Evolutionary conservation across 129 eudicot species (phyloP).

Genomic region (Centaurea solstitialis): DNA sequence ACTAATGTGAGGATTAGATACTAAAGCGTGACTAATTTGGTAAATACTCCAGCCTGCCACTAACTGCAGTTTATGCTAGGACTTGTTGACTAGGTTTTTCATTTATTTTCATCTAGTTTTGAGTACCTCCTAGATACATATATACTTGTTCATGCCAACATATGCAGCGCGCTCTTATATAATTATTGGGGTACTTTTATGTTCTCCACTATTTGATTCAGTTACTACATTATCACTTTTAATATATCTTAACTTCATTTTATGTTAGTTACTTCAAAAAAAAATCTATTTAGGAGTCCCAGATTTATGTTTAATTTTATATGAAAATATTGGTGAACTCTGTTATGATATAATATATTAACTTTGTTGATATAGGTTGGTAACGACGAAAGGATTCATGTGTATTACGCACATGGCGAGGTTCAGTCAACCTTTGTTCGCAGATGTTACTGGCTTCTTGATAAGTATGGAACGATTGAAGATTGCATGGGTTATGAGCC

Average conservation of each 20-base stretch:
- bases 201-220: background rate
- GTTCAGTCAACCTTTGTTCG: conserved; percentile 89
- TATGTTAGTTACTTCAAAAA: background rate
- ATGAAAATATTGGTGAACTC: conserved; percentile 6
- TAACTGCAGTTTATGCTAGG: background rate
- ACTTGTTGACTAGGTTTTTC: background rate
- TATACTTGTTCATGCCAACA: background rate
- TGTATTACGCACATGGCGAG: conserved; percentile 96
- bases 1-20: background rate
- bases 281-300: background rate
- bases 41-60: background rate
- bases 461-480: conserved; percentile 60
- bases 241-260: background rate
- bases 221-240: background rate
- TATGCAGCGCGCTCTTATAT: background rate
- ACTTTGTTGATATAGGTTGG: conserved; percentile 61
- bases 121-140: too few species aligned
- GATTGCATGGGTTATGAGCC: conserved; percentile 13
- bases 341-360: conserved; percentile 2
- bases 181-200: background rate
- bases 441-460: conserved; percentile 99
- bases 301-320: background rate
- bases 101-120: too few species aligned
- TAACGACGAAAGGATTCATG: conserved; percentile 88
- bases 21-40: background rate